Evolutionary conservation across 2,329 filamentous ascomycete genomes (phyloP).

Genomic region (Dactylellina drechsleri): DNA sequence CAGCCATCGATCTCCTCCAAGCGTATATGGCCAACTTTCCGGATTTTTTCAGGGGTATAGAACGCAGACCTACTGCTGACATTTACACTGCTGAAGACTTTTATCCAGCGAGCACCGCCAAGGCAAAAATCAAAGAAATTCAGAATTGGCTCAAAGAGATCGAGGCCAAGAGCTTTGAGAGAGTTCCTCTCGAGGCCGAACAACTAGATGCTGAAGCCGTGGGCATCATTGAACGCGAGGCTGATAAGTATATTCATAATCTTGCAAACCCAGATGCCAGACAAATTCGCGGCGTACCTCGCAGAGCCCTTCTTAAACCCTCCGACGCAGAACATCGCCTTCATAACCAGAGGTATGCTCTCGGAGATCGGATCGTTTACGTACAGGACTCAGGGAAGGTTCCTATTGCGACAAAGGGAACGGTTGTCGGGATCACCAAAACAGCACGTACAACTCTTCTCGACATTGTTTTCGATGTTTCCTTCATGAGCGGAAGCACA

Average conservation of each 20-base stretch:
- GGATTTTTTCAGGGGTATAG: constrained; percentile 90
- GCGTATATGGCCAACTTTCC: constrained; percentile 95
- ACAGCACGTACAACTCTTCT: constrained; percentile 83
- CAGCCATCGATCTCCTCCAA: constrained; percentile 80
- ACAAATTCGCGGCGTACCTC: constrained; percentile 73
- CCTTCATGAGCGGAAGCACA: constrained; percentile 97
- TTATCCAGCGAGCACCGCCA: constrained; percentile 78
- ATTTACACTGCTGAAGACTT: constrained; percentile 86
- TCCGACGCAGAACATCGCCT: constrained; percentile 93
- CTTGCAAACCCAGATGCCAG: constrained; percentile 69
- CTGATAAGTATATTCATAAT: constrained; percentile 67
- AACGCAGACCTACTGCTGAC: constrained; percentile 83
- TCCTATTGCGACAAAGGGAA: constrained; percentile 88
- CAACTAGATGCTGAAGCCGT: constrained; percentile 94
- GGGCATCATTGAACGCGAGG: constrained; percentile 78
- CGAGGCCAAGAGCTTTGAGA: constrained; percentile 90
- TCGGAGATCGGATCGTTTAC: constrained; percentile 93
- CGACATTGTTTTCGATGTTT: constrained; percentile 90
- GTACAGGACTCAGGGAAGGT: constrained; percentile 93
- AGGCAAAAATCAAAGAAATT: constrained; percentile 89
- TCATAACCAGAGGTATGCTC: constrained; percentile 80
- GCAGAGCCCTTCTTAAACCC: constrained; percentile 89
- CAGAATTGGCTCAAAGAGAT: constrained; percentile 90
- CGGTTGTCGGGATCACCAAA: constrained; percentile 91
- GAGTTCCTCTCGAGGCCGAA: constrained; percentile 94